Base-by-base conservation (phyloP, 345 rosid genomes). In the Durio zibethinus region DNA sequence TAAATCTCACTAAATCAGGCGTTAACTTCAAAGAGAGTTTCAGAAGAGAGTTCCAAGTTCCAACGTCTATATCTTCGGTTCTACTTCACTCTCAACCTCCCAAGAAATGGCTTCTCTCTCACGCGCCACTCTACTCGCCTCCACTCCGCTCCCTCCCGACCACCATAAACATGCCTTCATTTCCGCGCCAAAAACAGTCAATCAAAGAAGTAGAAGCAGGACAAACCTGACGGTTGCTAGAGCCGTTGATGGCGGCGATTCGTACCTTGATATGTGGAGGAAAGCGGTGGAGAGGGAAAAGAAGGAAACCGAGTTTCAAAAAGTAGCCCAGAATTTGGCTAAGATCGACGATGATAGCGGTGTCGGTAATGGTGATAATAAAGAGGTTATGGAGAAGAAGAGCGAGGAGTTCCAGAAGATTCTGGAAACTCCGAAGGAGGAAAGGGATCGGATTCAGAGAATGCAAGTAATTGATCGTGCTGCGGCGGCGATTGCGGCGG, bases 401-500 rank as follows among this genome's bases (percentile, higher is more conserved):
- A 93, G 61, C 76, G 91, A 83, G 83, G 97, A 93, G 70, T 94
- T 94, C 57, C 43, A 78, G 80, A 94, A 85, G 89, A 88, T 94
- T 21, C 77, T 94, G 25, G 89, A 91, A 5, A 90, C 88, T 63
- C 84, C 95, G 0, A 85, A 61, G 47, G 95, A 94, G 43, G 95
- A 94, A 78, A 87, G 98, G 57, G 97, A 94, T 78, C 88, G 94
- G 68, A 81, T 87, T 80, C 98, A 90, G 87, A 74, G 91, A 60
- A 78, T 90, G 89, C 97, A 92, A 85, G 97, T 94, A 38, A 78
- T 94, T 6, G 97, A 94, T 82, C 95, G 97, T 0, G 97, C 97
- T 0, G 94, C 93, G 0, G 97, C 97, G 0, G 95, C 97, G 0
- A 91, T 94, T 21, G 88, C 97, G 0, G 97, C 97, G 0, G 97